These are phyloP conservation scores for Colletotrichum theobromicola DNA, from an alignment of 2,329 filamentous ascomycete species.

Conservation along the genomic window DNA sequence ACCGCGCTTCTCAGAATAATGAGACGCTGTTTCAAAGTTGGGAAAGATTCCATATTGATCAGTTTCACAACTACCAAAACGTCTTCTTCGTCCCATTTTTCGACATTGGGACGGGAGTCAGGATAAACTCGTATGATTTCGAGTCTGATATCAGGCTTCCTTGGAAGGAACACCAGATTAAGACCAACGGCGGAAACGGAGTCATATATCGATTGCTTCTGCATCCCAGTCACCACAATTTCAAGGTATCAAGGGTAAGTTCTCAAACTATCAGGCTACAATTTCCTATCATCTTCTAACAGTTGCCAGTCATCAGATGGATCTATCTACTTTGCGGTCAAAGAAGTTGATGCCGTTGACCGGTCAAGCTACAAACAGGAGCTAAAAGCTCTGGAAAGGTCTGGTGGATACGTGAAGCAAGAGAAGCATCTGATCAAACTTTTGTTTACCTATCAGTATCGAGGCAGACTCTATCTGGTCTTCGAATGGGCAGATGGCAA, in stretches of 20 bases:
- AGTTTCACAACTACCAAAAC: conserved; percentile 1
- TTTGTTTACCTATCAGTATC: conserved; percentile 15
- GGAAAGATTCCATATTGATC: conserved; percentile 6
- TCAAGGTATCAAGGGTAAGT: not conserved
- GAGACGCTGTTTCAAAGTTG: not conserved
- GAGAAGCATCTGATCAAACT: conserved; percentile 17
- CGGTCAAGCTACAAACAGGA: not conserved
- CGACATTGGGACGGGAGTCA: not conserved
- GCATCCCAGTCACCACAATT: not conserved
- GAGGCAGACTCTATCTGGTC: conserved; percentile 4
- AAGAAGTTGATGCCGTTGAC: not conserved
- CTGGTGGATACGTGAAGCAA: not conserved
- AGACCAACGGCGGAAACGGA: not conserved
- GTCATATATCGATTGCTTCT: not conserved
- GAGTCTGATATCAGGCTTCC: not conserved
- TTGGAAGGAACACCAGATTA: not conserved
- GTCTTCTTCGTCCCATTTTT: conserved; percentile 1
- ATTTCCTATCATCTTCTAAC: not conserved
- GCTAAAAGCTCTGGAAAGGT: not conserved
- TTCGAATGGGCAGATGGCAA: conserved; percentile 25
- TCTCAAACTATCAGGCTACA: not conserved
- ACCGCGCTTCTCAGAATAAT: not conserved
- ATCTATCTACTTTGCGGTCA: conserved; percentile 5
- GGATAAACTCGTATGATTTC: not conserved
- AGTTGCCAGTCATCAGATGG: not conserved